Evolutionary conservation across 805 yeast genomes (phyloP), one percentile per base, ranked within the genome.

Genomic region (Pichia gijzeniarum): DNA sequence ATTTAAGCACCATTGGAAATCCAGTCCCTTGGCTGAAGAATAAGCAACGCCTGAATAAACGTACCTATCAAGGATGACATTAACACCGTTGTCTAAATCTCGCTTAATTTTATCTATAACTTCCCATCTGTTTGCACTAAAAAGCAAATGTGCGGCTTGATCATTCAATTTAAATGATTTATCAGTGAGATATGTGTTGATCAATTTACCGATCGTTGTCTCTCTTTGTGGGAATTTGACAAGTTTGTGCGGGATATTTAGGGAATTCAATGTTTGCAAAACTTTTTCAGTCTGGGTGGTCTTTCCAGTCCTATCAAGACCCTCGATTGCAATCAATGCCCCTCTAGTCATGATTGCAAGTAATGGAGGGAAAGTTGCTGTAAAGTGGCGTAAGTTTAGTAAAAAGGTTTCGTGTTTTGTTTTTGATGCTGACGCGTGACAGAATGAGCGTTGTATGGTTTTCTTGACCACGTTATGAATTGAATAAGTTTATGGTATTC

Each of bases 71-170:
- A 90, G 61, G 0, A 93, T 70, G 1, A 93, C 73, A 4, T 30
- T 38, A 12, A 58, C 59, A 1, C 96, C 96, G 0, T 60, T 51
- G 1, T 63, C 53, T 17, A 89, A 61, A 12, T 67, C 58, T 1
- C 58, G 45, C 10, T 64, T 58, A 5, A 93, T 78, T 4, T 62
- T 60, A 1, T 68, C 62, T 1, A 72, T 74, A 19, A 78, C 55
- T 61, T 93, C 99, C 99, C 99, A 93, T 51, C 99, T 68, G 57
- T 93, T 93, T 1, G 98, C 96, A 53, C 89, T 79, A 62, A 93
- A 93, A 30, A 93, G 67, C 20, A 93, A 69, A 63, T 93, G 99
- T 5, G 89, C 82, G 0, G 95, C 71, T 60, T 88, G 81, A 57
- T 90, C 96, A 16, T 80, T 75, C 17, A 89, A 61, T 7, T 64